Evolutionary conservation across 2,329 filamentous ascomycete species (phyloP), one percentile per base, ranked within the genome.

Genomic region (Fusarium nurragi): DNA sequence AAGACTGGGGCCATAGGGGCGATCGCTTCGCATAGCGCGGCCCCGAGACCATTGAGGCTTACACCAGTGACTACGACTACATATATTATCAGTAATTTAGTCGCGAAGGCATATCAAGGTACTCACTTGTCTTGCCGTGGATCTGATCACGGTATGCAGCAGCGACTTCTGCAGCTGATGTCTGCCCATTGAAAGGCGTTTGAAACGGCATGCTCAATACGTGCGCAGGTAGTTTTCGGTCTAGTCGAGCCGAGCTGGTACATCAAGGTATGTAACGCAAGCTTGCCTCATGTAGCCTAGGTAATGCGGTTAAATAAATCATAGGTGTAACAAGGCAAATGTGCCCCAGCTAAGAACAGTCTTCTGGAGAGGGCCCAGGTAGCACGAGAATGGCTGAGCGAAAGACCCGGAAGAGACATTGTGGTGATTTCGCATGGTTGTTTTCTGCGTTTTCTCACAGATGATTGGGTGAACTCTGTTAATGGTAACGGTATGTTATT

Each of bases 361-460:
- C 6, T 54, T 4, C 0, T 14, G 0, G 7, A 23, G 2, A 52
- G 52, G 8, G 52, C 52, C 1, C 2, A 18, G 6, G 6, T 13
- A 1, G 52, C 47, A 18, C 22, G 37, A 22, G 14, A 6, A 2
- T 54, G 52, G 52, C n/a, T 54, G 21, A 41, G 36, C 16, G 22
- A 41, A 41, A 36, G 46, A 2, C 12, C 52, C 4, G 52, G 52
- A 32, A 3, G 2, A 9, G 52, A 54, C 11, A 36, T 54, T 5
- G 52, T 52, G 7, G 52, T 54, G 2, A 32, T 54, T 12, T 22
- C 46, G 1, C 52, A 54, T 9, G 46, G 52, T 0, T 28, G 52
- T n/a, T 54, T 54, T 9, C 16, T 54, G 3, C 52, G 52, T 26
- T 54, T 41, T 16, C 28, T 54, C 4, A 54, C 52, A 0, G 37